These are phyloP conservation scores for Pythium insidiosum DNA, from an alignment of 352 stramenopile genomes.

Conservation along the genomic window DNA sequence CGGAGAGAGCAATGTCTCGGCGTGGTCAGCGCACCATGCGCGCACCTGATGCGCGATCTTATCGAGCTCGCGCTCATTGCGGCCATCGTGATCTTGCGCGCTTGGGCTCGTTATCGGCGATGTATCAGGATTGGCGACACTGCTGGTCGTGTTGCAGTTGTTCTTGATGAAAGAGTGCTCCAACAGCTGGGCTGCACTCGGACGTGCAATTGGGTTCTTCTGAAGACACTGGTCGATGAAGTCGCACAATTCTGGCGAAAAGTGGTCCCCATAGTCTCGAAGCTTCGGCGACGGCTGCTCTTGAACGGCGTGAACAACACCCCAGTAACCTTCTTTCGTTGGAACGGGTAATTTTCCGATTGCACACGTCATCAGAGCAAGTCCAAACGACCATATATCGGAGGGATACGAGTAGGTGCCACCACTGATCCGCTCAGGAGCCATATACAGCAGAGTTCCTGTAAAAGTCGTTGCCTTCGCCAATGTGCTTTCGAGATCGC, in stretches of 20 bases:
- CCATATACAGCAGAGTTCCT: conserved; percentile 91
- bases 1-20: conserved; percentile 24
- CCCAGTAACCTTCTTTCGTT: conserved; percentile 84
- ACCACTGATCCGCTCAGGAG: conserved; percentile 89
- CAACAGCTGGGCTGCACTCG: conserved; percentile 37
- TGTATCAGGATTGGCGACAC: too few species aligned
- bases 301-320: conserved; percentile 79
- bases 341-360: conserved; percentile 83
- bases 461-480: conserved; percentile 87
- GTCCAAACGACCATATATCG: conserved; percentile 78
- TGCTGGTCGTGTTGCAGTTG: too few species aligned
- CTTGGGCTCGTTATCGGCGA: conserved; percentile 14
- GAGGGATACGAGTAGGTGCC: conserved; percentile 84
- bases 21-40: conserved; percentile 45
- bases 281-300: conserved; percentile 67
- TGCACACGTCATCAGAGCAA: conserved; percentile 79
- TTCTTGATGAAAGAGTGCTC: conserved; percentile 65
- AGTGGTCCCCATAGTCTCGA: conserved; percentile 49
- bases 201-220: conserved; percentile 66
- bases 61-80: conserved; percentile 40
- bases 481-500: conserved; percentile 76
- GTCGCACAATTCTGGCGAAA: conserved; percentile 62
- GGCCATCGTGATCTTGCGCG: too few species aligned
- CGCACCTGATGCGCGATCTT: conserved; percentile 39
- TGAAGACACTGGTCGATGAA: conserved; percentile 75